Percentiles rank a stretch among this genome's conserved stretches.
These are phyloP conservation scores for Globisporangium recalcitrans DNA, from an alignment of 352 stramenopile species.

Conservation along the genomic window DNA sequence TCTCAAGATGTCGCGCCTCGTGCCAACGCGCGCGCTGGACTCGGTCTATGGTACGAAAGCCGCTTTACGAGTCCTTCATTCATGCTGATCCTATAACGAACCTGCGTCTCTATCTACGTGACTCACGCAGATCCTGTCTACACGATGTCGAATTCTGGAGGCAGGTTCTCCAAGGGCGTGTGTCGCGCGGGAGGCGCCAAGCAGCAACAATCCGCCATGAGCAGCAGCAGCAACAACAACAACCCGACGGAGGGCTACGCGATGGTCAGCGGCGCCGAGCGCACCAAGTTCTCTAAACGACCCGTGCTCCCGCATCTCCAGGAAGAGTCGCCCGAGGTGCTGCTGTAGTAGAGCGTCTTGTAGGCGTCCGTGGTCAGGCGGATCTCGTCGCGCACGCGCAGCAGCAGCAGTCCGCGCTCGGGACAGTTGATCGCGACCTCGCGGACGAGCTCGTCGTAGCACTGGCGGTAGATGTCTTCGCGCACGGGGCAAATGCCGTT, in stretches of 20 bases:
- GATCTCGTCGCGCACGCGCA: conserved; percentile 92
- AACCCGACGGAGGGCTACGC: conserved; percentile 33
- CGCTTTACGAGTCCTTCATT: background rate
- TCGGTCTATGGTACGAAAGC: conserved; percentile 60
- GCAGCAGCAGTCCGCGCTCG: conserved; percentile 87
- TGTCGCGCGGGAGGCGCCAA: conserved; percentile 33
- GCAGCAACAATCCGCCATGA: conserved; percentile 17
- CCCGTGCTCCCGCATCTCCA: conserved; percentile 87
- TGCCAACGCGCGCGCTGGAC: conserved; percentile 64
- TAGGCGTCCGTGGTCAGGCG: conserved; percentile 93
- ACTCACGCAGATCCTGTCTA: conserved; percentile 57
- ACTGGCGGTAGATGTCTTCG: conserved; percentile 91
- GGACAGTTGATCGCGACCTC: conserved; percentile 90
- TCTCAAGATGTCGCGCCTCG: conserved; percentile 41
- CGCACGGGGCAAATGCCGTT: conserved; percentile 91
- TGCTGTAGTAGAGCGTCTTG: conserved; percentile 93
- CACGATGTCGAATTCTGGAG: conserved; percentile 60
- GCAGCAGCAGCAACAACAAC: conserved; percentile 23
- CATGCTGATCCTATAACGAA: background rate
- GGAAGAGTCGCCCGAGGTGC: conserved; percentile 82
- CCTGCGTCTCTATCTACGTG: background rate
- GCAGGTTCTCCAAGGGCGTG: conserved; percentile 56
- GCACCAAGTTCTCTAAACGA: conserved; percentile 88
- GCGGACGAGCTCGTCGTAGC: conserved; percentile 92
- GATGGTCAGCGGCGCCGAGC: conserved; percentile 61